These are phyloP conservation scores for Pyrenophora seminiperda DNA, from an alignment of 2,329 filamentous ascomycete species.

Conservation along the genomic window DNA sequence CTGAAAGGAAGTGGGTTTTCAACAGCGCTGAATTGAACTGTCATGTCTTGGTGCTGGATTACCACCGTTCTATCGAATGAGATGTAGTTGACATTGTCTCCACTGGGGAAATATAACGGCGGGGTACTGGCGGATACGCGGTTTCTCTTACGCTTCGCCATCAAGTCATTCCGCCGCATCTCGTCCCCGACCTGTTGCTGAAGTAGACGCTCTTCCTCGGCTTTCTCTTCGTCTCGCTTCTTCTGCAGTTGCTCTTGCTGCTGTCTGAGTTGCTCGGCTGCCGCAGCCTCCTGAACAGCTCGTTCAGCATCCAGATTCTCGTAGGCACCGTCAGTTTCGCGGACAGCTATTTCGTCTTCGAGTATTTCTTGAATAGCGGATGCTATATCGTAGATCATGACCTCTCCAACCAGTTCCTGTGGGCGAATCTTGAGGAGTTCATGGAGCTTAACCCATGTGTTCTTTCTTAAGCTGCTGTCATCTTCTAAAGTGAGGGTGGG, in stretches of 20 bases:
- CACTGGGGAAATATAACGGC: constrained; percentile 49
- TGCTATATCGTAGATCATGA: constrained; percentile 69
- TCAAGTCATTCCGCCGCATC: constrained; percentile 68
- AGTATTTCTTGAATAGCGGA: constrained; percentile 70
- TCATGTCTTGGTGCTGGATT: constrained; percentile 65
- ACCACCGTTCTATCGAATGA: constrained; percentile 71
- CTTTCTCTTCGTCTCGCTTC: constrained; percentile 54
- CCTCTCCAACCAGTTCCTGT: constrained; percentile 65
- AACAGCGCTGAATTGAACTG: constrained; percentile 71
- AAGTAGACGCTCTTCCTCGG: constrained; percentile 73
- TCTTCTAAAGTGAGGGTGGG: constrained; percentile 74
- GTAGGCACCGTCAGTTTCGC: constrained; percentile 74
- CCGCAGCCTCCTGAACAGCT: constrained; percentile 76
- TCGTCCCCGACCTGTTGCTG: constrained; percentile 75
- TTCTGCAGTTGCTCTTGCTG: constrained; percentile 51
- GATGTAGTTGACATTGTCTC: constrained; percentile 47
- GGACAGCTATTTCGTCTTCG: constrained; percentile 81
- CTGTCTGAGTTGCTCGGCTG: constrained; percentile 62
- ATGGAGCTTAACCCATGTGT: constrained; percentile 72
- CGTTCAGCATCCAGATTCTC: constrained; percentile 90
- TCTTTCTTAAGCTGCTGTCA: constrained; percentile 68
- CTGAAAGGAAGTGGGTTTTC: constrained; percentile 68
- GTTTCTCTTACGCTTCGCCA: constrained; percentile 64
- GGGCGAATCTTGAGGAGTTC: constrained; percentile 72
- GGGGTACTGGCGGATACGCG: constrained; percentile 37